phyloP scores from a whole-genome alignment of 2,329 filamentous ascomycete species.

The Sporothrix schenckii region DNA sequence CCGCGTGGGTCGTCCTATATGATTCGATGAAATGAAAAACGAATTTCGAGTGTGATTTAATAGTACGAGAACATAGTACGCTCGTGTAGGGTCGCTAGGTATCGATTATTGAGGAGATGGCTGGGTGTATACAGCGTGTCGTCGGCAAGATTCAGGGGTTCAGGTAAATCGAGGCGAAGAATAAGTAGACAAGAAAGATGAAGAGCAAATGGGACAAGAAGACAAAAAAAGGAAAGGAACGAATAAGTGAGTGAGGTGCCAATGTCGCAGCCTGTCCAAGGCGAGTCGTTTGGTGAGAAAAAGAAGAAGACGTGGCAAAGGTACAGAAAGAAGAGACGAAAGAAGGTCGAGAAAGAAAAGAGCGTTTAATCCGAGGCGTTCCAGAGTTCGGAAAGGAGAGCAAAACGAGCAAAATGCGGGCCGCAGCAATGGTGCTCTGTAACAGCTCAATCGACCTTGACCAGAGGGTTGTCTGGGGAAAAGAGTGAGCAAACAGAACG shows the following conservation, averaged over 20 bases:
- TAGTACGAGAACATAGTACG: constrained; percentile 5
- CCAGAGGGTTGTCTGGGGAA: constrained; percentile 27
- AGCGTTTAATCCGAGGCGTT: constrained; percentile 28
- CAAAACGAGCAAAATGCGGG: constrained; percentile 5
- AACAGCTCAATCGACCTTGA: constrained; percentile 22
- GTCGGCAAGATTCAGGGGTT: not conserved
- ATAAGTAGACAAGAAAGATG: not conserved
- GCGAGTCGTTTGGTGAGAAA: constrained; percentile 12
- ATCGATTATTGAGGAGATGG: constrained; percentile 20
- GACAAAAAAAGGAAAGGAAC: not conserved
- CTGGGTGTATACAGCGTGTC: constrained; percentile 6
- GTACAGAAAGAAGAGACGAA: constrained; percentile 22
- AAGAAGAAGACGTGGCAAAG: constrained; percentile 23
- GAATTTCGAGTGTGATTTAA: not conserved
- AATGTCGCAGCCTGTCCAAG: constrained; percentile 1
- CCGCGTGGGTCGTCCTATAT: not conserved
- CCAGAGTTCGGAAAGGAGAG: constrained; percentile 29
- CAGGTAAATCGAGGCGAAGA: not conserved
- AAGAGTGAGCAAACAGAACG: constrained; percentile 18
- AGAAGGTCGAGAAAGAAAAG: constrained; percentile 18
- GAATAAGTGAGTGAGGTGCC: constrained; percentile 13
- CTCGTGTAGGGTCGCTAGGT: not conserved
- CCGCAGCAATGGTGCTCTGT: constrained; percentile 23
- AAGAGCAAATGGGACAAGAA: constrained; percentile 1
- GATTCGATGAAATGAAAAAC: not conserved